Evolutionary conservation across 2,329 filamentous ascomycete species (phyloP), one percentile per base, ranked within the genome.

Genomic region (Colletotrichum acutatum): DNA sequence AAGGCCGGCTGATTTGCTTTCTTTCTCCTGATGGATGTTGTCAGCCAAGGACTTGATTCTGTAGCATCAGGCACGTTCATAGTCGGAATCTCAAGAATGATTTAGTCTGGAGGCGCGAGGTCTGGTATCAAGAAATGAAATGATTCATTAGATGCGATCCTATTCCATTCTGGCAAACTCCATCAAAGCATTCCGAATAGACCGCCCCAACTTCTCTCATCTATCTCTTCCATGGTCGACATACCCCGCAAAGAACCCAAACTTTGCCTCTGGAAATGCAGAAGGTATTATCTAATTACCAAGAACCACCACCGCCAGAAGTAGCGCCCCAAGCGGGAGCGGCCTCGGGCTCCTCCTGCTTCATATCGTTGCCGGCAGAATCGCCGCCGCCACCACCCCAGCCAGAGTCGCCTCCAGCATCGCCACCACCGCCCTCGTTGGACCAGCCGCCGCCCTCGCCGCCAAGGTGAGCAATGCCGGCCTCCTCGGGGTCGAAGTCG

Each of bases 401-500:
- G 37, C 42, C 42, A 49, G 42, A 19, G 30, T 71, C 74, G 32
- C 70, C 75, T 14, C 74, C 74, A 37, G 75, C 78, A 60, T 77
- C 76, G 62, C 37, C 53, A n/a, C 57, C 68, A 24, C 49, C 49
- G 28, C 53, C 66, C 42, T 60, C 78, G 53, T 49, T 69, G 28
- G 63, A 74, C 24, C 69, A 73, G 19, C 66, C 72, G 22, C 49
- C 62, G 22, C 76, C 77, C 1, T 71, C 77, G 54, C 71, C 62
- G 42, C 30, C 65, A 19, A 79, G 74, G 24, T 82, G 82, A 9
- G 68, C 71, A 56, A 74, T 66, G 22, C 81, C 78, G 62, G 70
- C 78, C 19, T 77, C 76, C 71, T 79, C 77, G 1, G 81, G 82
- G 59, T 89, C 88, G 49, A 84, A 89, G 75, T 89, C 88, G 0